Evolutionary conservation across 2,329 filamentous ascomycete species (phyloP).

Genomic region (Akanthomyces muscarius): DNA sequence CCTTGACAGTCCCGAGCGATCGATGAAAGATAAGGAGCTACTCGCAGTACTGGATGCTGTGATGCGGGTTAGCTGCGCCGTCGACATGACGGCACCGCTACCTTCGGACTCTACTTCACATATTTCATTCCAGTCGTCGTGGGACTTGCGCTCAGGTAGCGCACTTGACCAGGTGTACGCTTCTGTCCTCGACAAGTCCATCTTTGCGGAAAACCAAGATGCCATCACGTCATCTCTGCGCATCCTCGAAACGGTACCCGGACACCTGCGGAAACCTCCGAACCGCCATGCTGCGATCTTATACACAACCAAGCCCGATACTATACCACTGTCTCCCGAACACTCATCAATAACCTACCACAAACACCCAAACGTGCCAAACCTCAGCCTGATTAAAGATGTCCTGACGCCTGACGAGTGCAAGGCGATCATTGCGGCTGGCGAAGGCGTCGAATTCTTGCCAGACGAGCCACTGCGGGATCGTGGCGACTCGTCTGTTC

Average conservation of each 20-base stretch:
- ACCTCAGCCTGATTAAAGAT: conserved; percentile 55
- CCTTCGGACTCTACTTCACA: conserved; percentile 36
- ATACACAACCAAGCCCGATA: conserved; percentile 55
- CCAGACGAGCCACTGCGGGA: conserved; percentile 64
- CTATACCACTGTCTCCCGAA: conserved; percentile 47
- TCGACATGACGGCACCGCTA: conserved; percentile 44
- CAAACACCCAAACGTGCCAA: conserved; percentile 59
- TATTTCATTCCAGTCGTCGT: conserved; percentile 56
- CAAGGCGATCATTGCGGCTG: conserved; percentile 61
- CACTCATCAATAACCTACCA: conserved; percentile 48
- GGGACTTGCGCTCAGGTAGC: conserved; percentile 51
- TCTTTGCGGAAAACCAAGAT: conserved; percentile 40
- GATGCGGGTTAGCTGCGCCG: conserved; percentile 58
- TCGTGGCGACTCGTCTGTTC: conserved; percentile 60
- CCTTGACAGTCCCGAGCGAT: conserved; percentile 31
- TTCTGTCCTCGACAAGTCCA: conserved; percentile 55
- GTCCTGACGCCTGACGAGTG: conserved; percentile 61
- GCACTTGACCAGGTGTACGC: conserved; percentile 46
- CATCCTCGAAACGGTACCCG: conserved; percentile 59
- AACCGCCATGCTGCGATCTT: conserved; percentile 65
- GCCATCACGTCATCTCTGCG: conserved; percentile 43
- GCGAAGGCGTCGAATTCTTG: conserved; percentile 60
- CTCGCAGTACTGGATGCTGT: conserved; percentile 61
- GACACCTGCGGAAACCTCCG: conserved; percentile 59
- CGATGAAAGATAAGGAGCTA: conserved; percentile 48